Base-by-base conservation (phyloP, 371 early-diverging fungal species). In the Mortierella sp. region DNA sequence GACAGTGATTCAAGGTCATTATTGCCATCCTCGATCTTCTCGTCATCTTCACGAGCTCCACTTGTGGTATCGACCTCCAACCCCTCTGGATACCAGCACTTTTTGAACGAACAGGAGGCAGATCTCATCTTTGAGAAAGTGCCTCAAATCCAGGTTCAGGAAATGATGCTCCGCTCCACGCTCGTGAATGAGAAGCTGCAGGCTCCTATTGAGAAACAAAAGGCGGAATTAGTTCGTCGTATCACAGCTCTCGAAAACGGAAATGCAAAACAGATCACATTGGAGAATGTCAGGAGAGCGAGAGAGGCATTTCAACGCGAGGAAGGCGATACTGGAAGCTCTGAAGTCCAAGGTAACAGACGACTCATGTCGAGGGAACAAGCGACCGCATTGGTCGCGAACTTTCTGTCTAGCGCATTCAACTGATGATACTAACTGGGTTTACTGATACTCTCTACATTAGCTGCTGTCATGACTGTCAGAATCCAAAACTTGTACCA, bases 381-480 rank as follows among this genome's bases (percentile, higher is more conserved):
- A 14, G 39, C 6, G 19, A 45, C 45, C n/a, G 10, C 68, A 44
- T 8, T 49, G 21, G 27, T 39, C 17, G 10, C 12, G 24, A 19
- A 12, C 48, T 27, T 2, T 31, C n/a, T 39, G 19, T 19, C 25
- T 9, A 0, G 27, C 21, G 52, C 8, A n/a, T n/a, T n/a, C n/a
- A n/a, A n/a, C n/a, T n/a, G n/a, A n/a, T n/a, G n/a, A n/a, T n/a
- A n/a, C n/a, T n/a, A n/a, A n/a, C n/a, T n/a, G n/a, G n/a, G n/a
- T n/a, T n/a, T n/a, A n/a, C n/a, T n/a, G n/a, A n/a, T n/a, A n/a
- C n/a, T n/a, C n/a, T n/a, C 13, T 28, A 13, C 22, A 5, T 19
- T 31, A 95, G 97, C 95, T 57, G 97, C 96, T 16, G 83, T 96
- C 31, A 87, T 94, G 81, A 95, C 95, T 14, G 91, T 95, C 48